These are phyloP conservation scores for Nannochloropsis oceanica DNA, from an alignment of 108 stramenopile genomes.

Conservation along the genomic window DNA sequence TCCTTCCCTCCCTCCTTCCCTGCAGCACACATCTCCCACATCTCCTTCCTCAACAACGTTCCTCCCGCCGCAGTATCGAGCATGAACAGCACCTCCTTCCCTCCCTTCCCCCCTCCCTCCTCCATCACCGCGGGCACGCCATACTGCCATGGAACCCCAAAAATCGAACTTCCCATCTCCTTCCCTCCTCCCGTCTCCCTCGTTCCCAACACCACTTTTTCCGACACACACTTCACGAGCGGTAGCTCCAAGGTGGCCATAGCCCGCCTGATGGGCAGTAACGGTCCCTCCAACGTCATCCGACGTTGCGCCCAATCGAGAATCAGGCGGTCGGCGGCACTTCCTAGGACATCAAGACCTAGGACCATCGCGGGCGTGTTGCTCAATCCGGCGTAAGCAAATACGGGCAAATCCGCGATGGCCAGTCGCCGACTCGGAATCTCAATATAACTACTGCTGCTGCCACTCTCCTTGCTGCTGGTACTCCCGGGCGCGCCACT, in stretches of 20 bases:
- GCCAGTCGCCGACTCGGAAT: not conserved
- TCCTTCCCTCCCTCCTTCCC: not conserved
- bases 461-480: too few species aligned
- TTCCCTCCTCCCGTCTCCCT: not conserved
- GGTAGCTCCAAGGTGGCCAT: not conserved
- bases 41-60: not conserved
- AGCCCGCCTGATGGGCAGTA: not conserved
- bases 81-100: not conserved
- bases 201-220: not conserved
- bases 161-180: too few species aligned
- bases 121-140: not conserved
- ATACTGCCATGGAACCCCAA: not conserved
- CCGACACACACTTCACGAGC: not conserved
- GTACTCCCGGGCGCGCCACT: too few species aligned
- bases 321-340: not conserved
- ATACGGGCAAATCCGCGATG: not conserved
- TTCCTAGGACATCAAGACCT: not conserved
- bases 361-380: not conserved
- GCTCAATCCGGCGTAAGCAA: not conserved
- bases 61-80: not conserved
- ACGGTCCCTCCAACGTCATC: not conserved
- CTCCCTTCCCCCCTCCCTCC: not conserved
- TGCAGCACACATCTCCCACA: not conserved
- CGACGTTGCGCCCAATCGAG: not conserved
- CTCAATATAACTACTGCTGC: not conserved